Base-by-base conservation (phyloP, 2,329 filamentous ascomycete species). In the Dactylellina leptospora region DNA sequence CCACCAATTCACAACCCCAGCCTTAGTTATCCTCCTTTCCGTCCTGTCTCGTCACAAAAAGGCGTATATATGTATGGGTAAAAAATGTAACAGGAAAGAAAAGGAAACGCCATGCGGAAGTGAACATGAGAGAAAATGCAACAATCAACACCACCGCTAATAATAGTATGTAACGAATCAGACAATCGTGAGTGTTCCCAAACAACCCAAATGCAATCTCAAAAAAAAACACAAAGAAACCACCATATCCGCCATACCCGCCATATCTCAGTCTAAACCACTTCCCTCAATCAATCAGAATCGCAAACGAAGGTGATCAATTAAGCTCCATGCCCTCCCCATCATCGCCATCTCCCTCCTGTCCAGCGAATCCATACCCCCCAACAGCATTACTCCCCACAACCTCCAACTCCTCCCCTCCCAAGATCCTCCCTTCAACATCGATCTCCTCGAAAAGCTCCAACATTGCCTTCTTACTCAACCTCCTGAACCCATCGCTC, bases 361-460 rank as follows among this genome's bases (percentile, higher is more conserved):
- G 53, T 22, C 63, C 63, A 42, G 53, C 59, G n/a, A 53, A 53
- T 18, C 51, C 62, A 22, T 50, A 47, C 18, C 51, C 62, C 30
- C 73, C 79, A n/a, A 82, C 83, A 6, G 82, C 81, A 25, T 82
- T 83, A 23, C 86, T 79, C 9, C 84, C 85, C 2, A 87, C 82
- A 66, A 84, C 81, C 74, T 88, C 87, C 11, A 96, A 82, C 79
- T 97, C 92, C 74, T 96, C 91, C 44, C 93, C 93, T 58, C 90
- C 90, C 4, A 97, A 85, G 4, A 99, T 89, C 23, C 93, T 86
- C n/a, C 93, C 92, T 78, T 97, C 95, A 77, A 88, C 90, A 79
- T 97, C 92, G 44, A 96, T 90, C 78, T 96, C 93, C 80, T 96
- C 92, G 60, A 91, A 96, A 8, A 99, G 85, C 78, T 97, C 93